Evolutionary conservation across 2,329 filamentous ascomycete genomes (phyloP), one percentile per base, ranked within the genome.

Genomic region (Penicillium sp.): DNA sequence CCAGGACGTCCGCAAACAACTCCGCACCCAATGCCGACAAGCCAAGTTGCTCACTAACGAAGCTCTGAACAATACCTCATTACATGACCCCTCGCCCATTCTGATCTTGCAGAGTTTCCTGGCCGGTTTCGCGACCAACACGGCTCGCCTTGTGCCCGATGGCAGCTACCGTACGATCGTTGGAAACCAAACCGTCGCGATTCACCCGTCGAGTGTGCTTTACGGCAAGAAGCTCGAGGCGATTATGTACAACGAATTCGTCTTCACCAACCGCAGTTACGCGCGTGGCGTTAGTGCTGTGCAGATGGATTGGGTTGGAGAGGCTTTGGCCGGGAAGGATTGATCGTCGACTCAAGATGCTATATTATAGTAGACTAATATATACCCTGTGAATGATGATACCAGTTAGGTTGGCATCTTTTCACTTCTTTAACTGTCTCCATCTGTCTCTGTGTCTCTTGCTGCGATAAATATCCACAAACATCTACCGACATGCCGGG

Each of bases 221-320:
- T 81, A 79, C 59, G 78, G 79, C 19, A 76, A 76, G 59, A 79
- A 78, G 55, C 71, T 80, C 6, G 80, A 82, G 64, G 81, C 78
- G 2, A 80, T 84, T 46, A 71, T 84, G 63, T 84, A 82, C 59
- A 81, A 78, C 52, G 81, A 84, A 63, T 83, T 81, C 63, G 79
- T 84, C 3, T 84, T 80, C 60, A 84, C 81, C 19, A 82, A 77
- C 38, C 78, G 78, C 56, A 78, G 78, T 47, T 84, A 82, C 69
- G 81, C 79, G 13, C 71, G 79, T 43, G 76, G 78, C 3, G 81
- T 83, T 7, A 82, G 79, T 64, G 78, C 77, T 1, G 77, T 84
- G 45, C 77, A 82, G 67, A 69, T 82, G 70, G 73, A 77, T 54
- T 84, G 81, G 81, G 70, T 84, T 22, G 76, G 73, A 21, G 77